Base-by-base conservation (phyloP, 306 rosid species). In the Erythrophleum fordii region DNA sequence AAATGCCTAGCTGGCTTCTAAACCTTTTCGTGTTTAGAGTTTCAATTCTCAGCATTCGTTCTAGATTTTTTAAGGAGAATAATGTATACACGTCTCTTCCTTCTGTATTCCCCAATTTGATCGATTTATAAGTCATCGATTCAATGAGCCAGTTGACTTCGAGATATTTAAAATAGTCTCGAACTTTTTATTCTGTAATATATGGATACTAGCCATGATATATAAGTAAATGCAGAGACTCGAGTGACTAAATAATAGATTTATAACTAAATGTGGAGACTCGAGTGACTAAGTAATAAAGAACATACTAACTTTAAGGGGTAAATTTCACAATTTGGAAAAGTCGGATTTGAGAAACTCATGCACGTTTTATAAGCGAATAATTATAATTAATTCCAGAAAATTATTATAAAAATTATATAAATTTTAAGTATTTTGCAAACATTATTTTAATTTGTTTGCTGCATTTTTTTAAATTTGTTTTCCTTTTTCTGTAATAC, bases 141-240 rank as follows among this genome's bases (percentile, higher is more conserved):
- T 17, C 49, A 12, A 45, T 46, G 8, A n/a, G 16, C 23, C 62
- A 62, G 77, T 76, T 76, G 72, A 62, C 62, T 76, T 62, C 25
- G 31, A n/a, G 48, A 67, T 67, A 11, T 11, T 39, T 67, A 22
- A 39, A 65, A 37, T 65, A 65, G 42, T 65, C 2, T 64, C 69
- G 6, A 34, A 14, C 45, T 31, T 31, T 34, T 17, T 14, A 5
- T 14, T 72, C 39, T 14, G 14, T 0, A 22, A 1, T 28, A 48
- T n/a, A 26, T 31, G 4, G n/a, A 13, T 59, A 6, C 66, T 26
- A 7, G 37, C 28, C 22, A 10, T 25, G 8, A 37, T 10, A 23
- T 4, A 11, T 23, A 4, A 37, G 48, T 11, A 65, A 65, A 34
- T 16, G 46, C 20, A 31, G 28, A 67, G 11, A 41, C 53, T 39